Evolutionary conservation across 164 flowering plant species (phyloP).

Genomic region (Umbilicus rupestris): DNA sequence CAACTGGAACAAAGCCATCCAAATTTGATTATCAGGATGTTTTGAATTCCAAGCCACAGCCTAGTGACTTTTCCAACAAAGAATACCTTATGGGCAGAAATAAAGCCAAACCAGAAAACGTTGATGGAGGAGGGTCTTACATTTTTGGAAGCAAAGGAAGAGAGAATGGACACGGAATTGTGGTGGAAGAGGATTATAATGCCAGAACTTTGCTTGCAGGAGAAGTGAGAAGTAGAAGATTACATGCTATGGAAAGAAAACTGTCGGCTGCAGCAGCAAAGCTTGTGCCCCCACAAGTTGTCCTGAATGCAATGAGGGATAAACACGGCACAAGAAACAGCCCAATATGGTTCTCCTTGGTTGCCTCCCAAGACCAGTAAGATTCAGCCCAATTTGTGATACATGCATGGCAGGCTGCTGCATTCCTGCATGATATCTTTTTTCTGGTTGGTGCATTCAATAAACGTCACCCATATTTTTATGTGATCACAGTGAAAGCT

Average conservation of each 20-base stretch:
- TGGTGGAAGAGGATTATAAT: conserved; percentile 36
- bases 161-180: conserved; percentile 33
- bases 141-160: conserved; percentile 32
- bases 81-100: conserved; percentile 23
- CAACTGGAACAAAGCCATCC: conserved; percentile 67
- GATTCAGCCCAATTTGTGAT: conserved; percentile 13
- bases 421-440: not conserved
- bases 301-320: conserved; percentile 38
- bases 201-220: conserved; percentile 20
- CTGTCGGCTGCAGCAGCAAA: conserved; percentile 27
- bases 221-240: conserved; percentile 44
- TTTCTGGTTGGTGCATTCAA: not conserved
- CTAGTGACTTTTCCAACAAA: conserved; percentile 16
- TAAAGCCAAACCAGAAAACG: conserved; percentile 33
- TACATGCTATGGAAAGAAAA: conserved; percentile 36
- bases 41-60: conserved; percentile 32
- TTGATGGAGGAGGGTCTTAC: conserved; percentile 19
- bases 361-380: conserved; percentile 76
- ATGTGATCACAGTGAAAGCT: conserved; percentile 52
- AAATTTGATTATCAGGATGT: conserved; percentile 39
- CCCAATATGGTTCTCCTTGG: conserved; percentile 85
- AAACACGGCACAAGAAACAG: conserved; percentile 31
- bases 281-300: conserved; percentile 28
- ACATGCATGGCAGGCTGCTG: no score
- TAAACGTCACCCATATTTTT: not conserved